Base-by-base conservation (phyloP, 140 eudicot genomes). In the Flaveria floridana region DNA sequence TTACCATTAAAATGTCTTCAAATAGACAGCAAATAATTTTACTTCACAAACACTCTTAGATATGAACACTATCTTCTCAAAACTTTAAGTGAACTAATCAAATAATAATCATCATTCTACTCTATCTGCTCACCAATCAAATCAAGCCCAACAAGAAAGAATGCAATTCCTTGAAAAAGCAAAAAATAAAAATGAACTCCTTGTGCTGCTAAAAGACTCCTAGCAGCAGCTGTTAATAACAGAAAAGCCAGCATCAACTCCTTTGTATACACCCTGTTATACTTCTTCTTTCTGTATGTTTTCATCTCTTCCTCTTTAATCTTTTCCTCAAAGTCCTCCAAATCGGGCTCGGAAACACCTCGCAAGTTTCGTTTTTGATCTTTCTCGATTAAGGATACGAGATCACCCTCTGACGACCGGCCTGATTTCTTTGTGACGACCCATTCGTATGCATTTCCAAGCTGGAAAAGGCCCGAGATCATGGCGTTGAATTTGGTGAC, bases 401-500 rank as follows among this genome's bases (percentile, higher is more conserved):
- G 76, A 78, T 81, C 86, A 0, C 85, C 84, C 28, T 81, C 88
- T 11, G 88, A 84, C 30, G 88, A 81, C 19, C 88, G 79, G n/a
- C 88, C 88, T 0, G 82, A 69, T 77, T 84, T 84, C 72, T 84
- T 84, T 42, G 82, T 81, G 46, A 81, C 85, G 7, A 81, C 74
- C 84, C 84, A 76, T 71, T 76, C 78, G 3, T 81, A 81, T 20
- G 85, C 74, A n/a, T 74, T 76, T 52, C 82, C 74, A 2, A 70
- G 75, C 19, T 76, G 85, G 42, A 84, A 84, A 68, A 81, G 55
- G 47, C 88, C 85, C 4, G 83, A 81, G 19, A 84, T 70, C 88
- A 84, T 81, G 48, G 85, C 88, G 26, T 84, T 81, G 71, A 84
- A 84, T 75, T 84, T 81, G 30, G 88, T 84, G 15, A 84, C 88